These are phyloP conservation scores for Hyaloscypha bicolor DNA, from an alignment of 495 filamentous ascomycete species.

Conservation along the genomic window DNA sequence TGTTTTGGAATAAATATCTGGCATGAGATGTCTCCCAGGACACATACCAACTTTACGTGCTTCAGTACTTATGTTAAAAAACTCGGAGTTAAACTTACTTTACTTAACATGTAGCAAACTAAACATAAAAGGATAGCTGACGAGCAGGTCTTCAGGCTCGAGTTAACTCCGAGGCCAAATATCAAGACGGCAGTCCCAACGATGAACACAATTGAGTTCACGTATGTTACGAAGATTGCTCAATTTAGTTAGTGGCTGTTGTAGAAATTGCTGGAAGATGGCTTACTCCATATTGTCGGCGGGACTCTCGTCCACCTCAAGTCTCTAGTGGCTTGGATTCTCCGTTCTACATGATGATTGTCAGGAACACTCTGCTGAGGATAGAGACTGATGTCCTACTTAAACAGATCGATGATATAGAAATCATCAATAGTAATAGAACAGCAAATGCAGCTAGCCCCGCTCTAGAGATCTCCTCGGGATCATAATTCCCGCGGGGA, in stretches of 20 bases:
- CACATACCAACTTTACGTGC: not conserved
- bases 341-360: conserved; percentile 1
- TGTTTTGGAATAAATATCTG: not conserved
- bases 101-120: conserved; percentile 49
- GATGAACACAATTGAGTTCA: conserved; percentile 53
- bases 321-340: conserved; percentile 1
- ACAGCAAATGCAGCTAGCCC: not conserved
- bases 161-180: conserved; percentile 48
- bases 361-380: not conserved
- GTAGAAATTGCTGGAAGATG: not conserved
- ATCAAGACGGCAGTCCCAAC: conserved; percentile 48
- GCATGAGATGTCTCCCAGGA: not conserved
- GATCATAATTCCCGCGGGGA: not conserved
- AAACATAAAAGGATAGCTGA: conserved; percentile 51
- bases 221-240: conserved; percentile 54
- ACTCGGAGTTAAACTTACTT: conserved; percentile 34
- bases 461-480: not conserved
- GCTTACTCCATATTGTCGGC: conserved; percentile 15
- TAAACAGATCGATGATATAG: not conserved
- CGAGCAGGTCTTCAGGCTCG: conserved; percentile 43
- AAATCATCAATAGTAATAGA: not conserved
- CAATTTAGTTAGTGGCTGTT: not conserved
- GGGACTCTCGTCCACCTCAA: conserved; percentile 5
- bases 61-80: not conserved
- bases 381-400: not conserved